Evolutionary conservation across 169 alveolate species (phyloP), one percentile per base, ranked within the genome.

Genomic region (Plasmodium billcollinsi): DNA sequence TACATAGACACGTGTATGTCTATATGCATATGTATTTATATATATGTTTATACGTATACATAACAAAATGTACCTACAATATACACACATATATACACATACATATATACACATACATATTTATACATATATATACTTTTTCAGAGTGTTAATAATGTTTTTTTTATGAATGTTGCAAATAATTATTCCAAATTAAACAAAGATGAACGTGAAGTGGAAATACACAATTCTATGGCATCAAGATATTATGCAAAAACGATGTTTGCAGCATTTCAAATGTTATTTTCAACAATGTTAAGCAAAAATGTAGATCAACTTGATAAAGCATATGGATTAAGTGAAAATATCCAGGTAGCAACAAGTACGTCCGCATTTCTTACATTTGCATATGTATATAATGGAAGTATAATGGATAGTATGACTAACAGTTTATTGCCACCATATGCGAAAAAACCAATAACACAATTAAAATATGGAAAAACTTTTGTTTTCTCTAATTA

Each of bases 391-490:
- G 50, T 21, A 39, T 61, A 20, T 29, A 21, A 74, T 47, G 88
- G 88, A 21, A 74, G 88, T 52, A 74, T 74, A 20, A 39, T 74
- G 56, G 88, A 74, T 47, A 61, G 15, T 45, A 6, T 74, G 61
- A 74, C 88, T 20, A 74, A 74, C 21, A 74, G 88, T 9, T 54
- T 74, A n/a, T 24, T 74, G 14, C 88, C 88, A 21, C n/a, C 18
- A 3, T 74, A 74, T 45, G 62, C 88, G 12, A 74, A 74, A 12
- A 59, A 74, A 62, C 74, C 88, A 7, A 74, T 74, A 61, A 66
- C 70, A n/a, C 88, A 74, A 33, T 61, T 74, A 61, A 61, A 63
- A 18, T 74, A 59, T 74, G 88, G 88, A 61, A 74, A 74, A 61
- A 43, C 88, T 2, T 74, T 74, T 24, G 43, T 78, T 8, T 45